These are phyloP conservation scores for Phialocephala sp. DNA, from an alignment of 2,329 filamentous ascomycete genomes.

Conservation along the genomic window DNA sequence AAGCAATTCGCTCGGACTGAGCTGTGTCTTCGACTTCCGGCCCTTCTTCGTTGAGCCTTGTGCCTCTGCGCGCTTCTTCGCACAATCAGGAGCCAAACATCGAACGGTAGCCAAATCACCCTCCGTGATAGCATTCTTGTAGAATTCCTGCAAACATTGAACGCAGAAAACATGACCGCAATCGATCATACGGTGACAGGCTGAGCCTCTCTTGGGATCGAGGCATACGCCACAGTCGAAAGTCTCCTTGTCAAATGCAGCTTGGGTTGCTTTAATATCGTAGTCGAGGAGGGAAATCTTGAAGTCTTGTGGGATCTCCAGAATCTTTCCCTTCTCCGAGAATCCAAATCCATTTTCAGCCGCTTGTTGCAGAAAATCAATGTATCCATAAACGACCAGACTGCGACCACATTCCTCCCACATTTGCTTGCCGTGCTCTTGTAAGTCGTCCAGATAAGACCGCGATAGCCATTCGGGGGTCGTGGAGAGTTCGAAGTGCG, in stretches of 20 bases:
- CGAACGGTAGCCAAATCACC: constrained; percentile 81
- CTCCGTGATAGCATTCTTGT: constrained; percentile 84
- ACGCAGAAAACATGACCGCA: constrained; percentile 93
- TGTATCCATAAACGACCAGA: constrained; percentile 65
- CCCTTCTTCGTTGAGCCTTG: constrained; percentile 47
- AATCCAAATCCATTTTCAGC: constrained; percentile 67
- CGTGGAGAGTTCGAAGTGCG: constrained; percentile 57
- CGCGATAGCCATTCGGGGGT: constrained; percentile 62
- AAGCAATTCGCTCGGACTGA: constrained; percentile 84
- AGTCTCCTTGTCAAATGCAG: constrained; percentile 80
- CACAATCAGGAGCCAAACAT: constrained; percentile 81
- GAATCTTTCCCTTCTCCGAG: constrained; percentile 52
- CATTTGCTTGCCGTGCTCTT: constrained; percentile 55
- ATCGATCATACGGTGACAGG: constrained; percentile 80
- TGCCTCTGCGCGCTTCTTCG: constrained; percentile 58
- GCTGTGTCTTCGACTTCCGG: constrained; percentile 67
- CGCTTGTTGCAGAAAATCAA: constrained; percentile 65
- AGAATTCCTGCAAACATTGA: constrained; percentile 87
- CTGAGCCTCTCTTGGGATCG: constrained; percentile 87
- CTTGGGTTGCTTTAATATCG: constrained; percentile 74
- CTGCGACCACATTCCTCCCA: constrained; percentile 69
- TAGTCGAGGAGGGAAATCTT: constrained; percentile 79
- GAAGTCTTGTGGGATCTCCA: constrained; percentile 60
- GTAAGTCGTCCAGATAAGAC: constrained; percentile 54
- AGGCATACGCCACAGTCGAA: constrained; percentile 90